These are phyloP conservation scores for Polychaeton citri DNA, from an alignment of 2,329 filamentous ascomycete genomes.

Conservation along the genomic window DNA sequence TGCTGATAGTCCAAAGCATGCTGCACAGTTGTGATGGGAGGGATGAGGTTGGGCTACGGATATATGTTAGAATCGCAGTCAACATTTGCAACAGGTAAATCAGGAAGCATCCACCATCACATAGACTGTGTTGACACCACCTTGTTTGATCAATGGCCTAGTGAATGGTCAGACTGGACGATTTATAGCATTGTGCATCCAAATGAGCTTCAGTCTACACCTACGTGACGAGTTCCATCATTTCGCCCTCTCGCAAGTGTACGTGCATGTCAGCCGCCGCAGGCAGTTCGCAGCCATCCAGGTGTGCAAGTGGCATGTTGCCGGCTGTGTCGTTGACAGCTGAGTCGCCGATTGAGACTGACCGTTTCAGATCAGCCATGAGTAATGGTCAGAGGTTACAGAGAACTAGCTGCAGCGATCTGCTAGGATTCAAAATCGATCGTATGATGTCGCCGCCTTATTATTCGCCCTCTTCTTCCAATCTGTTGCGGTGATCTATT, in stretches of 20 bases:
- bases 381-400: too few relatives aligned
- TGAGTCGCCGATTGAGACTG: too few relatives aligned
- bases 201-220: conserved; percentile 1
- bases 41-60: conserved; percentile 38
- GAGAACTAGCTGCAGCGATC: too few relatives aligned
- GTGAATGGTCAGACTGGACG: conserved; percentile 2
- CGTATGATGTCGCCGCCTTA: too few relatives aligned
- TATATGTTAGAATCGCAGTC: background rate
- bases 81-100: background rate
- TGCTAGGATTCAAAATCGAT: too few relatives aligned
- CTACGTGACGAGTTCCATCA: conserved; percentile 35
- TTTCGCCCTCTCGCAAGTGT: conserved; percentile 38
- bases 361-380: too few relatives aligned
- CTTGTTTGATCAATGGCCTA: conserved; percentile 35
- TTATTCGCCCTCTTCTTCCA: too few relatives aligned
- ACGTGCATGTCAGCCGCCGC: conserved; percentile 39
- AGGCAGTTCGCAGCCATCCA: conserved; percentile 32
- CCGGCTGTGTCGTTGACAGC: background rate
- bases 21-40: conserved; percentile 35
- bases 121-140: conserved; percentile 40
- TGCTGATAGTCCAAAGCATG: conserved; percentile 34
- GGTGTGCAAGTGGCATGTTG: conserved; percentile 25
- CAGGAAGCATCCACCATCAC: conserved; percentile 34
- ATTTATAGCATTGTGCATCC: background rate
- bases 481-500: too few relatives aligned